phyloP scores from a whole-genome alignment of 176 grass and related monocot species.

The Bolboschoenus planiculmis region DNA sequence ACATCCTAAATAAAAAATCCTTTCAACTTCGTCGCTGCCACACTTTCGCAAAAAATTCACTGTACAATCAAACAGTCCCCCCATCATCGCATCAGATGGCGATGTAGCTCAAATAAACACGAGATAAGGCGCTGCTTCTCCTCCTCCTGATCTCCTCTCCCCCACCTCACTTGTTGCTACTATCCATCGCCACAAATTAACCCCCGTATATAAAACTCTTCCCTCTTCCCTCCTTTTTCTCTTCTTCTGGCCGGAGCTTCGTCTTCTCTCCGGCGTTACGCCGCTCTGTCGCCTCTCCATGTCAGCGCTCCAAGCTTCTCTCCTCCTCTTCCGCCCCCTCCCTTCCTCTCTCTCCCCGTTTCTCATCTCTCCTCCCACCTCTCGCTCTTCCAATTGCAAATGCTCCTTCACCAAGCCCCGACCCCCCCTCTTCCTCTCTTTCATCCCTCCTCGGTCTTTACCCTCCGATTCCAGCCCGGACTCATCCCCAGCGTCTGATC shows the following conservation, averaged over 20 bases:
- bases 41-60: background rate
- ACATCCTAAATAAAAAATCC: too few species aligned
- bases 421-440: conserved; percentile 19
- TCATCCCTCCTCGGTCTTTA: conserved; percentile 43
- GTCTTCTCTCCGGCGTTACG: background rate
- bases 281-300: conserved; percentile 26
- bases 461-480: conserved; percentile 32
- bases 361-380: background rate
- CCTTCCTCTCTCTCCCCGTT: conserved; percentile 26
- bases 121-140: background rate
- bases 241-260: conserved; percentile 26
- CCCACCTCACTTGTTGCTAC: background rate
- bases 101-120: background rate
- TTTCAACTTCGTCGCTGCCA: background rate
- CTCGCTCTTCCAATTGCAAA: conserved; percentile 22
- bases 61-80: background rate
- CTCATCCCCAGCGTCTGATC: conserved; percentile 16
- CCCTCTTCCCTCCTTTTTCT: background rate
- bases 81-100: background rate
- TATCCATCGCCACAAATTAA: conserved; percentile 5
- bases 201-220: too few species aligned
- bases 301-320: conserved; percentile 63
- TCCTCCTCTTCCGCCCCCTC: conserved; percentile 53
- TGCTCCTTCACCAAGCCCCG: conserved; percentile 9
- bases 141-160: background rate